phyloP scores from a whole-genome alignment of 2,329 filamentous ascomycete species.

The Venturia carpophila region DNA sequence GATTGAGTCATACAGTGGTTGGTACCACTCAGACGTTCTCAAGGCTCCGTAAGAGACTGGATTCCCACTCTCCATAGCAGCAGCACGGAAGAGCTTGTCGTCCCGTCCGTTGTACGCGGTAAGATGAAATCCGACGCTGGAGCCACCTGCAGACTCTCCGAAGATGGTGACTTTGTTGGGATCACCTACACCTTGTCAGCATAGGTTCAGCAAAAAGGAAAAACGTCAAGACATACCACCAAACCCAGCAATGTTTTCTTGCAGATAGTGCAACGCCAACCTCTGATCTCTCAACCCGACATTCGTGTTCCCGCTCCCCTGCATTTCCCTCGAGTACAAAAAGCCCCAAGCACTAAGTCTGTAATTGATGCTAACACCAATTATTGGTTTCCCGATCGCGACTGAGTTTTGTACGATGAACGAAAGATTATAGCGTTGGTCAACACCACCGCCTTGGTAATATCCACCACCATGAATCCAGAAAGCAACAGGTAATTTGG shows the following conservation, averaged over 20 bases:
- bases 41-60: slow-evolving; percentile 28
- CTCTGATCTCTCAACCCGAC: slow-evolving; percentile 38
- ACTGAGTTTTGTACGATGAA: slow-evolving; percentile 46
- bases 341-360: slow-evolving; percentile 64
- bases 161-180: slow-evolving; percentile 38
- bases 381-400: slow-evolving; percentile 32
- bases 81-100: slow-evolving; percentile 40
- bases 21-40: slow-evolving; percentile 29
- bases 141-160: slow-evolving; percentile 39
- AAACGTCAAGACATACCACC: slow-evolving; percentile 24
- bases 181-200: slow-evolving; percentile 21
- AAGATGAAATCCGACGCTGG: slow-evolving; percentile 39
- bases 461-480: slow-evolving; percentile 52
- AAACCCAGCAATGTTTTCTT: slow-evolving; percentile 37
- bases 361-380: slow-evolving; percentile 50
- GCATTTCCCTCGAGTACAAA: slow-evolving; percentile 48
- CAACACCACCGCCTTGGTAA: slow-evolving; percentile 38
- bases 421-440: slow-evolving; percentile 54
- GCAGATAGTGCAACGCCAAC: slow-evolving; percentile 39
- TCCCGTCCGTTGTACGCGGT: slow-evolving; percentile 42
- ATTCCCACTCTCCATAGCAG: slow-evolving; percentile 39
- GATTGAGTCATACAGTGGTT: slow-evolving; percentile 57
- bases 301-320: slow-evolving; percentile 47
- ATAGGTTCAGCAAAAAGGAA: slow-evolving; percentile 18
- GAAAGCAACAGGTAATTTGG: slow-evolving; percentile 47